Conservation (phyloP, 345 rosid species). For the Raphanus raphanistrum region DNA sequence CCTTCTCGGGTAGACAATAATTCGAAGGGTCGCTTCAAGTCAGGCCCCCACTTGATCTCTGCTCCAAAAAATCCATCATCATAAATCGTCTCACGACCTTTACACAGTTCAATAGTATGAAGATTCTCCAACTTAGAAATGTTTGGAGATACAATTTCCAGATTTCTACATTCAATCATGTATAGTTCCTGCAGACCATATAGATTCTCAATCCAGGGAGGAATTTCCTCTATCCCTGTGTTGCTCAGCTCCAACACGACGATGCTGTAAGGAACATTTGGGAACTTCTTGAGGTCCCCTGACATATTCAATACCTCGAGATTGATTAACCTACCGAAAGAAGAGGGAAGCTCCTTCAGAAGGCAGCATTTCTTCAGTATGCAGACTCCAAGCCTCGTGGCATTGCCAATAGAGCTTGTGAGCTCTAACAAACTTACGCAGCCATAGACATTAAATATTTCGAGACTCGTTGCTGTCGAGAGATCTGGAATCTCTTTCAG, state of each 20-base stretch:
- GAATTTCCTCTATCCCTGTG: background rate
- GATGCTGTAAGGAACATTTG: background rate
- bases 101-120: background rate
- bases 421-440: constrained; percentile 1
- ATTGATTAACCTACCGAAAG: too few relatives aligned
- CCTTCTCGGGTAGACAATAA: background rate
- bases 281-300: background rate
- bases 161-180: background rate
- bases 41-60: background rate
- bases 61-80: background rate
- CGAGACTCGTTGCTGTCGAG: background rate
- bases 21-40: background rate
- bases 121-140: background rate
- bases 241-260: background rate
- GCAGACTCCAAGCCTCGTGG: too few relatives aligned
- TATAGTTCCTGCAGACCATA: background rate
- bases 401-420: background rate
- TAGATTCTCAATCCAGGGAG: background rate
- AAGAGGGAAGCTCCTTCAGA: too few relatives aligned
- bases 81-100: too few relatives aligned
- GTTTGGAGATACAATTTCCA: background rate
- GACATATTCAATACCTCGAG: background rate
- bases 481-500: background rate
- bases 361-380: too few relatives aligned
- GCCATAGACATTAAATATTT: too few relatives aligned